Evolutionary conservation across 106 monocot species (phyloP), one percentile per base, ranked within the genome.

Genomic region (Dioscorea zingiberensis): DNA sequence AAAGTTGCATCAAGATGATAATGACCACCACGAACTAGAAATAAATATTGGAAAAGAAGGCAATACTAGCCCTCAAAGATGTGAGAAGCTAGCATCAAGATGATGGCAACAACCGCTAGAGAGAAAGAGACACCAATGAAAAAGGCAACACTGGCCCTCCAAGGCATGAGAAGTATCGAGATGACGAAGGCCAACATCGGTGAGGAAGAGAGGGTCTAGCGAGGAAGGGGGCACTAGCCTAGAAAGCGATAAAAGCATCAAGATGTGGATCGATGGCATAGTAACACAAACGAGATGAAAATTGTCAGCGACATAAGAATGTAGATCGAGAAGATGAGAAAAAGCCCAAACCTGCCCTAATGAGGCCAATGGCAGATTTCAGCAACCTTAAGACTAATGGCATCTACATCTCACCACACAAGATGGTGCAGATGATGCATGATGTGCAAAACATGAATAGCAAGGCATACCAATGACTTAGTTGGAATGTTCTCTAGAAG

Each of bases 401-500:
- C 0, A 80, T 95, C 22, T 91, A 95, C 59, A 87, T 91, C 17
- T 91, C 94, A 0, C 91, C 94, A 0, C 80, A 80, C 54, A 71
- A 83, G 51, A 78, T 91, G 85, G 91, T 87, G 0, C 91, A 85
- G 62, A 85, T 95, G 87, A 87, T 95, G 91, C 62, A 83, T 30
- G 94, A 95, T 5, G 83, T 91, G 0, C 64, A 85, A 70, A 91
- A 95, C 67, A 95, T 87, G 76, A 80, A 68, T 66, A 77, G 91
- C 30, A 83, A 91, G 18, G 75, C 85, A 0, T 95, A 91, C 73
- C 94, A 95, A 66, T 68, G 94, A 7, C 49, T 95, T 32, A 95
- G 80, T 58, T 95, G 94, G 94, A 91, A 95, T 61, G 91, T 91
- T 21, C 85, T 95, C 0, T 49, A 81, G 56, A 94, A 94, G 81